Conservation (phyloP, 2,329 filamentous ascomycete genomes). For the Ascochyta rabiei region DNA sequence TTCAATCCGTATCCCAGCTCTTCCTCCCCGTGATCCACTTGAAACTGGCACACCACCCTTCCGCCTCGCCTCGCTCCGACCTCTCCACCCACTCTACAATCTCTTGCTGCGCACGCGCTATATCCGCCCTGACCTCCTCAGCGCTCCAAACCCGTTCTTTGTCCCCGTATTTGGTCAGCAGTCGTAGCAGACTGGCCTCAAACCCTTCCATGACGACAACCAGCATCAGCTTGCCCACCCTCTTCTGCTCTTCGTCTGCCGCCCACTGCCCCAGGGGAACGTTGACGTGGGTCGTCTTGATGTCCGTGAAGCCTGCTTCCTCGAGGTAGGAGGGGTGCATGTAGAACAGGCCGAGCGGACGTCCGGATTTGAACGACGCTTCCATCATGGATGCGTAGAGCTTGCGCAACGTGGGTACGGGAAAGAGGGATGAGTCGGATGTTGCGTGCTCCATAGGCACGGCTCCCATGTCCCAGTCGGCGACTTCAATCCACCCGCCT, state of each 20-base stretch:
- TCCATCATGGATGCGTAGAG: slow-evolving; percentile 39
- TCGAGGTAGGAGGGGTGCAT: slow-evolving; percentile 49
- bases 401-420: slow-evolving; percentile 35
- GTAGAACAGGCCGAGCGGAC: slow-evolving; percentile 52
- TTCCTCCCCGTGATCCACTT: slow-evolving; percentile 46
- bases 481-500: slow-evolving; percentile 56
- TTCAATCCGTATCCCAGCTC: slow-evolving; percentile 25
- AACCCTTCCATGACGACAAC: slow-evolving; percentile 44
- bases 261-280: slow-evolving; percentile 45
- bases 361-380: slow-evolving; percentile 50
- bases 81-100: slow-evolving; percentile 34
- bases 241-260: slow-evolving; percentile 37
- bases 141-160: slow-evolving; percentile 34
- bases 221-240: slow-evolving; percentile 43
- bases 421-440: slow-evolving; percentile 11
- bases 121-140: slow-evolving; percentile 32
- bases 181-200: slow-evolving; percentile 34
- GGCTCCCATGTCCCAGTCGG: slow-evolving; percentile 47
- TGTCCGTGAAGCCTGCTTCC: slow-evolving; percentile 53
- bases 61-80: slow-evolving; percentile 31
- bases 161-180: slow-evolving; percentile 40
- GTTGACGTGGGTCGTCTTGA: slow-evolving; percentile 49
- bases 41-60: slow-evolving; percentile 45
- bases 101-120: slow-evolving; percentile 35
- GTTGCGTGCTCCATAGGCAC: slow-evolving; percentile 18